Conservation (phyloP, 148 eudicot species). For the Spergularia marina region DNA sequence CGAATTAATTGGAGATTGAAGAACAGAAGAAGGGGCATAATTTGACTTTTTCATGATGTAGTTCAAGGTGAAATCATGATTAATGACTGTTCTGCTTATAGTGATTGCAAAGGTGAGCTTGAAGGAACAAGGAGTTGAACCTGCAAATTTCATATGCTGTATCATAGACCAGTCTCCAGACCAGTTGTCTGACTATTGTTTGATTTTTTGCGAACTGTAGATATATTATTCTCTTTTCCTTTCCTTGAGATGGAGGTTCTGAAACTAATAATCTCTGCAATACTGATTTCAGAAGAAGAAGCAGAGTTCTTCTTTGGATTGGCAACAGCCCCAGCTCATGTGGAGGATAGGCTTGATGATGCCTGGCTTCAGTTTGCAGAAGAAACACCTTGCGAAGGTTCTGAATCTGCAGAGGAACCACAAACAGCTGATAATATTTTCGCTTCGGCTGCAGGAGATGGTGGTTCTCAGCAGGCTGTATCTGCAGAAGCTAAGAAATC, state of each 20-base stretch:
- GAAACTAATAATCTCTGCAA: conserved; percentile 3
- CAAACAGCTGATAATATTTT: conserved; percentile 59
- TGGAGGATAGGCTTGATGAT: conserved; percentile 90
- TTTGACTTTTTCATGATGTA: not conserved
- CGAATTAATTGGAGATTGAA: not conserved
- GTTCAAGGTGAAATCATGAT: not conserved
- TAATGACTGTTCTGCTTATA: not conserved
- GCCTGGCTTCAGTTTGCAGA: conserved; percentile 98
- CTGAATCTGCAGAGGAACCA: conserved; percentile 33
- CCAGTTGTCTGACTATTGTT: not conserved
- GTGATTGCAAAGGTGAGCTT: not conserved
- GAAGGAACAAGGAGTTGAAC: not conserved
- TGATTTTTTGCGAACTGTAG: not conserved
- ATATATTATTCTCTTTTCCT: not conserved
- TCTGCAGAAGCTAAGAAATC: conserved; percentile 35
- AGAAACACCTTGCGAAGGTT: conserved; percentile 44
- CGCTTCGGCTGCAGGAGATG: conserved; percentile 74
- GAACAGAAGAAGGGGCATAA: not conserved
- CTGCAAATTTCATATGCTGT: not conserved
- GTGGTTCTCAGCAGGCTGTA: conserved; percentile 66
- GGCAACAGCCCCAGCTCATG: conserved; percentile 99
- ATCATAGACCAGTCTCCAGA: not conserved
- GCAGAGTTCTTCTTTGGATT: conserved; percentile 88
- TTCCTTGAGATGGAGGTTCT: not conserved
- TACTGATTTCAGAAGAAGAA: conserved; percentile 47